Conservation (phyloP, 306 rosid genomes). For the Gynostemma pentaphyllum region DNA sequence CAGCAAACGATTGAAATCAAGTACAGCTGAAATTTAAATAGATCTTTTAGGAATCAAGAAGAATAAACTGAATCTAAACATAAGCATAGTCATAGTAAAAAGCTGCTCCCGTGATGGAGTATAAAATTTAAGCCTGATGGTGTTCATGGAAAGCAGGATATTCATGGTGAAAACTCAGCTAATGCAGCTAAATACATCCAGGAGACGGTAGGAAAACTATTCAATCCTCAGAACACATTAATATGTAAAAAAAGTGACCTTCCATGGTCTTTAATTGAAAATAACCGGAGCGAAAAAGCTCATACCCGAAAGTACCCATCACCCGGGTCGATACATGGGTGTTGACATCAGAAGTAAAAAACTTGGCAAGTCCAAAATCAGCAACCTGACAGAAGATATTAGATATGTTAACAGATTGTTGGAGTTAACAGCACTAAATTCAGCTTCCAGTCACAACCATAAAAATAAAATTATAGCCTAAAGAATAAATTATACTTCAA, state of each 20-base stretch:
- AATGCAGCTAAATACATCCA: background rate
- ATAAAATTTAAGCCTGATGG: background rate
- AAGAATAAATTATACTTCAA: background rate
- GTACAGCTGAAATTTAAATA: background rate
- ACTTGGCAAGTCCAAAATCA: slow-evolving; percentile 90
- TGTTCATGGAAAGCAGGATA: background rate
- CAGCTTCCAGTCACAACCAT: background rate
- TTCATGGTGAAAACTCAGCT: background rate
- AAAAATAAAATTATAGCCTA: background rate
- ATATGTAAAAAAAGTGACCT: background rate
- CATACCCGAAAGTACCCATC: slow-evolving; percentile 99
- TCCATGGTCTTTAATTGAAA: background rate
- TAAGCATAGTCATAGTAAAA: background rate
- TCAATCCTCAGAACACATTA: background rate
- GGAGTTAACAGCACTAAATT: background rate
- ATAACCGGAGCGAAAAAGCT: background rate
- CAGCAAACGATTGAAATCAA: too few relatives aligned
- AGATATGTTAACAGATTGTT: background rate
- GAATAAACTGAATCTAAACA: too few relatives aligned
- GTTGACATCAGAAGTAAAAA: slow-evolving; percentile 65
- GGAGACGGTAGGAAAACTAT: background rate
- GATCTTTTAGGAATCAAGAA: background rate
- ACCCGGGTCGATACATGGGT: slow-evolving; percentile 96
- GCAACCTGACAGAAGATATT: slow-evolving; percentile 50
- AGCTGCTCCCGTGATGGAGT: background rate